A percentile compares a stretch with the other conserved stretches of the same genome.
Conservation (phyloP, 441 rosid genomes). For the Bruguiera hainesii region DNA sequence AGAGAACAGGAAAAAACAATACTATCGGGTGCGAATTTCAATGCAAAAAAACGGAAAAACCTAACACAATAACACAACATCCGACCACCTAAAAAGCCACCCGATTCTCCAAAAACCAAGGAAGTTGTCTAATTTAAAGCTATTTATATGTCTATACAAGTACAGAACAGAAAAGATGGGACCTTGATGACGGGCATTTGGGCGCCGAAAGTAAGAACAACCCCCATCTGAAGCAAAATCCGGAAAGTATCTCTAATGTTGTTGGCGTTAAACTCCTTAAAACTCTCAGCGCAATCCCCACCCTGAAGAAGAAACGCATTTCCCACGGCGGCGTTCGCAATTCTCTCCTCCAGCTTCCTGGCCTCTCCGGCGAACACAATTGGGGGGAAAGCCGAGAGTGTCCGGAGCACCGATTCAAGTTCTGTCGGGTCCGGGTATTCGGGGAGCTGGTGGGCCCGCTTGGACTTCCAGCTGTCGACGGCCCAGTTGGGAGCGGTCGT, state of each 20-base stretch:
- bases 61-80: no score
- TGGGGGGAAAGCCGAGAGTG: constrained; percentile 63
- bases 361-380: constrained; percentile 88
- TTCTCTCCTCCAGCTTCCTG: constrained; percentile 53
- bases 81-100: no score
- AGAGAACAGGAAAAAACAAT: no score
- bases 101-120: neutral
- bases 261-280: constrained; percentile 49
- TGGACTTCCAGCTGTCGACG: constrained; percentile 55
- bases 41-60: no score
- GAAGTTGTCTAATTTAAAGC: neutral
- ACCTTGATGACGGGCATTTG: constrained; percentile 57
- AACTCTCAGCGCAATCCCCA: constrained; percentile 59
- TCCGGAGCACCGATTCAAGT: constrained; percentile 52
- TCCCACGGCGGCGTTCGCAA: constrained; percentile 53
- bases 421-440: constrained; percentile 51
- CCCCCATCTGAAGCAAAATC: constrained; percentile 52
- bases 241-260: constrained; percentile 55
- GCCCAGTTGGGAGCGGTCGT: constrained; percentile 31
- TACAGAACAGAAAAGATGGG: neutral
- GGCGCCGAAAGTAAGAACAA: constrained; percentile 55
- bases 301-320: constrained; percentile 53
- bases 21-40: no score
- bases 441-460: constrained; percentile 58
- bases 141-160: neutral